Evolutionary conservation across 306 rosid species (phyloP).

Genomic region (Dryas octopetala): DNA sequence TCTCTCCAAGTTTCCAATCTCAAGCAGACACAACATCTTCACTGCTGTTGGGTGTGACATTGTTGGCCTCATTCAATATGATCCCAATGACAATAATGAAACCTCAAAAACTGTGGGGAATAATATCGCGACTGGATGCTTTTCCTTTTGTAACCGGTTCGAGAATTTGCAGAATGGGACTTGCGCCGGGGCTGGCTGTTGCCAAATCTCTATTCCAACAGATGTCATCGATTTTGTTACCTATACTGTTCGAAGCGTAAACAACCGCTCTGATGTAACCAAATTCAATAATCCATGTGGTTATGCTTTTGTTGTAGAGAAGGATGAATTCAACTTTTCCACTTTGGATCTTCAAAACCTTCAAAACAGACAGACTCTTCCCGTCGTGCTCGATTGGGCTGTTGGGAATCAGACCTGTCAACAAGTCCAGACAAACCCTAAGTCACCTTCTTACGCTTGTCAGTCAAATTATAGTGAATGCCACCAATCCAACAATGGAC

Average conservation of each 20-base stretch:
- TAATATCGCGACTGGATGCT: neutral
- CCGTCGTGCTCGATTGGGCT: conserved; percentile 26
- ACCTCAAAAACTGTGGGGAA: neutral
- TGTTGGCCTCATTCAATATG: neutral
- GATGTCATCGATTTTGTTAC: neutral
- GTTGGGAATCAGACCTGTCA: conserved; percentile 13
- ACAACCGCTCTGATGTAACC: neutral
- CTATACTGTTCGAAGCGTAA: neutral
- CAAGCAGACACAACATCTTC: neutral
- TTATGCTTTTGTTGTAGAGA: conserved; percentile 4
- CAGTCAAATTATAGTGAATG: neutral
- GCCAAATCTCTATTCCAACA: neutral
- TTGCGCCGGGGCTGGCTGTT: neutral
- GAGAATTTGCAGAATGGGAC: neutral
- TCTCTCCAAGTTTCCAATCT: neutral
- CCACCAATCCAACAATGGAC: neutral
- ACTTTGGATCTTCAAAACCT: neutral
- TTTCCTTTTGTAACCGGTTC: neutral
- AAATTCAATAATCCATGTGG: neutral
- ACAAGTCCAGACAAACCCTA: neutral
- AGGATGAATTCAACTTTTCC: neutral
- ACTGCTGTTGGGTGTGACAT: neutral
- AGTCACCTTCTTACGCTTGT: neutral
- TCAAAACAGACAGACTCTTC: neutral
- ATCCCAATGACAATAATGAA: too few relatives aligned